phyloP scores from a whole-genome alignment of 108 stramenopile genomes.

The Seminavis robusta region DNA sequence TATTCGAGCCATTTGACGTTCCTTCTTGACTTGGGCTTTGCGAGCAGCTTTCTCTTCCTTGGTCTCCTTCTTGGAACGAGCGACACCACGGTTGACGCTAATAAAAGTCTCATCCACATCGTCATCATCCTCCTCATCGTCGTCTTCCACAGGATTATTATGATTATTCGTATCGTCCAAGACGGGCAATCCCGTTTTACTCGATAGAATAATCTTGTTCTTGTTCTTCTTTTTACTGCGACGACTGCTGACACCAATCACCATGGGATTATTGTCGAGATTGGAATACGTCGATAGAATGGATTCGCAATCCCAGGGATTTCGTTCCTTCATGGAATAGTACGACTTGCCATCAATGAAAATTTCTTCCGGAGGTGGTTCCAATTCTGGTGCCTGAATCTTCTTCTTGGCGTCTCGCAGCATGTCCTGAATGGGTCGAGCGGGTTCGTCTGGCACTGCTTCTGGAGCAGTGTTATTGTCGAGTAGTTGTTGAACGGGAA shows the following conservation, averaged over 20 bases:
- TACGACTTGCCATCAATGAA: constrained; percentile 87
- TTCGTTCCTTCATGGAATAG: constrained; percentile 61
- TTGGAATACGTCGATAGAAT: constrained; percentile 96
- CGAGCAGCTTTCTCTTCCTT: constrained; percentile 81
- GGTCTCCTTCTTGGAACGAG: constrained; percentile 73
- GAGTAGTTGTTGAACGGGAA: constrained; percentile 46
- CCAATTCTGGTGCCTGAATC: constrained; percentile 62
- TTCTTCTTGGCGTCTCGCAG: constrained; percentile 75
- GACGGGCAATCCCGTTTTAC: not conserved
- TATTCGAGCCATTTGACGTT: constrained; percentile 79
- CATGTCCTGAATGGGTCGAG: constrained; percentile 43
- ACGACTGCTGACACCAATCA: constrained; percentile 54
- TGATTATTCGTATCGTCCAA: constrained; percentile 34
- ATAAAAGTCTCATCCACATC: constrained; percentile 20
- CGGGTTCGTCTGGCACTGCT: constrained; percentile 19
- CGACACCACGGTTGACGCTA: constrained; percentile 84
- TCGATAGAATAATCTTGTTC: constrained; percentile 32
- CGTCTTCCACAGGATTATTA: constrained; percentile 55
- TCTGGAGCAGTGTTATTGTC: constrained; percentile 15
- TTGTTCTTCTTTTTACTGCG: constrained; percentile 47
- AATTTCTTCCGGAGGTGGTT: constrained; percentile 75
- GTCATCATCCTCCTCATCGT: constrained; percentile 27
- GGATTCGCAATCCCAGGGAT: constrained; percentile 97
- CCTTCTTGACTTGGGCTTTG: constrained; percentile 81
- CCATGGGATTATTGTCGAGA: constrained; percentile 92